Evolutionary conservation across 2,329 filamentous ascomycete genomes (phyloP).

Genomic region (Paecilomyces sp.): DNA sequence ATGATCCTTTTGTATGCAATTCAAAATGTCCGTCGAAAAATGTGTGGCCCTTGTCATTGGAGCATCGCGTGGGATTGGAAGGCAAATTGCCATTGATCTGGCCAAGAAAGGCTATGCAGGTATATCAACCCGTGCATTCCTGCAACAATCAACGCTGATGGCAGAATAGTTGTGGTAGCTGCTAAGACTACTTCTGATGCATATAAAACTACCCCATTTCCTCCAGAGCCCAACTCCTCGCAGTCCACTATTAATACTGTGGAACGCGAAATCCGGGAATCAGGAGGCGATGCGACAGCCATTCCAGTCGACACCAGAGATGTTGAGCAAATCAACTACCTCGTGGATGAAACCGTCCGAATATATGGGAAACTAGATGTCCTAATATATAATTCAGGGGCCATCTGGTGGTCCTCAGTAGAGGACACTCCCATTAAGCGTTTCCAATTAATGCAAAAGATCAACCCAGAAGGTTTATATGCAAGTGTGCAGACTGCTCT

Average conservation of each 20-base stretch:
- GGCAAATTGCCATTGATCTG: conserved; percentile 72
- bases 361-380: conserved; percentile 62
- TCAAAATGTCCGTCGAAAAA: conserved; percentile 12
- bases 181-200: conserved; percentile 68
- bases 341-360: conserved; percentile 54
- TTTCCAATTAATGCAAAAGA: conserved; percentile 70
- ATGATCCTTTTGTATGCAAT: neutral
- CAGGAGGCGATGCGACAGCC: conserved; percentile 58
- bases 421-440: conserved; percentile 65
- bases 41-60: conserved; percentile 65
- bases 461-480: conserved; percentile 72
- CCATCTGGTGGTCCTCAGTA: conserved; percentile 77
- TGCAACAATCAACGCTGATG: neutral
- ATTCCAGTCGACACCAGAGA: conserved; percentile 65
- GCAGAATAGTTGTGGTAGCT: conserved; percentile 59
- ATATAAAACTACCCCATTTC: conserved; percentile 51
- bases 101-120: conserved; percentile 64
- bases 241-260: conserved; percentile 76
- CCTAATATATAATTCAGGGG: conserved; percentile 74
- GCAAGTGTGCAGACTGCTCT: conserved; percentile 61
- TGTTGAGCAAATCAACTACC: conserved; percentile 50
- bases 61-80: conserved; percentile 71
- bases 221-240: conserved; percentile 68
- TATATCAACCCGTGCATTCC: conserved; percentile 27
- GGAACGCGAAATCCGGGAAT: conserved; percentile 61